Conservation (phyloP, 495 filamentous ascomycete genomes). For the Tetracladium marchalianum region DNA sequence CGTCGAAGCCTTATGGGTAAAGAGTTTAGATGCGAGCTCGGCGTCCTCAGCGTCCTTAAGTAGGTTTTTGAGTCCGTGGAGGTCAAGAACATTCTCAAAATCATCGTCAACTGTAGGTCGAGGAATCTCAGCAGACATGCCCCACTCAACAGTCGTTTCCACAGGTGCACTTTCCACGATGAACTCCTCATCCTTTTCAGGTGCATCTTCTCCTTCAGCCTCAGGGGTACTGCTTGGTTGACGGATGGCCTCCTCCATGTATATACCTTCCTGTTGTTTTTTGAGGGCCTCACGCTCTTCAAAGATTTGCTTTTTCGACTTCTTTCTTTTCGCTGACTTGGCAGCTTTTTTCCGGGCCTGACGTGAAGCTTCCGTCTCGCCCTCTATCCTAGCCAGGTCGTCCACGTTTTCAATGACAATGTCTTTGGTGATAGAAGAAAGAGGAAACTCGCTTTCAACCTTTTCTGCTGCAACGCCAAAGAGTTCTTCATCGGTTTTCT, state of each 20-base stretch:
- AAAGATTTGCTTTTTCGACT: constrained; percentile 64
- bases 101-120: constrained; percentile 61
- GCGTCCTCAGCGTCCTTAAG: constrained; percentile 77
- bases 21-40: constrained; percentile 18
- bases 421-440: constrained; percentile 24
- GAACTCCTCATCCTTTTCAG: constrained; percentile 16
- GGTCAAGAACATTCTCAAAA: constrained; percentile 51
- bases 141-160: constrained; percentile 19
- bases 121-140: constrained; percentile 13
- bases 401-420: constrained; percentile 28
- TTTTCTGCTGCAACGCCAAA: constrained; percentile 50
- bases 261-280: constrained; percentile 29
- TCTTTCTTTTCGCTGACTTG: constrained; percentile 45
- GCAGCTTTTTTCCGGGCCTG: constrained; percentile 31
- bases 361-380: constrained; percentile 23
- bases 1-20: neutral
- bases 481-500: constrained; percentile 69
- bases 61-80: constrained; percentile 69
- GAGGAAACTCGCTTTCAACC: constrained; percentile 37
- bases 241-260: constrained; percentile 24
- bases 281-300: constrained; percentile 58
- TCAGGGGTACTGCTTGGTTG: constrained; percentile 19
- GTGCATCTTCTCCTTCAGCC: constrained; percentile 13
- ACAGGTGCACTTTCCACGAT: constrained; percentile 16
- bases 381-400: constrained; percentile 29